phyloP scores from a whole-genome alignment of 1,139 yeast genomes.

The Pichia sp. region DNA sequence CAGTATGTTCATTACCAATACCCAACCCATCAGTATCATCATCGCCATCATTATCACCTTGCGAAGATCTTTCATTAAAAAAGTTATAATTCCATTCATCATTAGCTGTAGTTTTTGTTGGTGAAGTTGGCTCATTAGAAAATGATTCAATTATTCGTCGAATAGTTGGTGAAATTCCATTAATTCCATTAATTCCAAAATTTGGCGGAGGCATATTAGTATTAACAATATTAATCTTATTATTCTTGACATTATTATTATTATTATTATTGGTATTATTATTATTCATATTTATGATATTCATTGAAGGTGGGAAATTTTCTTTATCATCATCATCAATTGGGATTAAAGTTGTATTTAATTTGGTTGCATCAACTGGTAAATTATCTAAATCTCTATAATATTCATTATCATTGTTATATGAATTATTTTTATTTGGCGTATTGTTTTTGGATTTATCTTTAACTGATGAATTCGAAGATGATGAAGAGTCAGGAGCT shows the following conservation, averaged over 20 bases:
- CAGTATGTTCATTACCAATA: conserved; percentile 8
- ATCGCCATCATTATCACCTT: conserved; percentile 21
- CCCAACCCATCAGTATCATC: not conserved
- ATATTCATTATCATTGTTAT: conserved; percentile 1
- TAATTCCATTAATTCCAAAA: not conserved
- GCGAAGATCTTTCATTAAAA: conserved; percentile 27
- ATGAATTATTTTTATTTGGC: conserved; percentile 16
- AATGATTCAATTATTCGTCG: conserved; percentile 29
- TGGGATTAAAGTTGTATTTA: conserved; percentile 31
- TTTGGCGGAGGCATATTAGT: not conserved
- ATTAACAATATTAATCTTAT: not conserved
- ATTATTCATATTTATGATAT: not conserved
- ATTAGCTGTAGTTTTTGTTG: conserved; percentile 20
- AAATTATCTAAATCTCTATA: conserved; percentile 21
- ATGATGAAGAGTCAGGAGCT: conserved; percentile 11
- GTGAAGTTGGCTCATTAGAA: conserved; percentile 23
- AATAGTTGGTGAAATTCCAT: conserved; percentile 29
- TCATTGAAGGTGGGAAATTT: conserved; percentile 17
- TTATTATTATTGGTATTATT: too few relatives aligned
- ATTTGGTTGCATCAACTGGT: conserved; percentile 29
- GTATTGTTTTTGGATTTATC: conserved; percentile 13
- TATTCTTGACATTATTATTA: not conserved
- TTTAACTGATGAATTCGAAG: conserved; percentile 3
- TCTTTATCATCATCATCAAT: conserved; percentile 31
- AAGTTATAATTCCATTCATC: conserved; percentile 29